A percentile compares a stretch with the other conserved stretches of the same genome.
Evolutionary conservation across 305 asterid species (phyloP).

Genomic region (Fraxinus baroniana): DNA sequence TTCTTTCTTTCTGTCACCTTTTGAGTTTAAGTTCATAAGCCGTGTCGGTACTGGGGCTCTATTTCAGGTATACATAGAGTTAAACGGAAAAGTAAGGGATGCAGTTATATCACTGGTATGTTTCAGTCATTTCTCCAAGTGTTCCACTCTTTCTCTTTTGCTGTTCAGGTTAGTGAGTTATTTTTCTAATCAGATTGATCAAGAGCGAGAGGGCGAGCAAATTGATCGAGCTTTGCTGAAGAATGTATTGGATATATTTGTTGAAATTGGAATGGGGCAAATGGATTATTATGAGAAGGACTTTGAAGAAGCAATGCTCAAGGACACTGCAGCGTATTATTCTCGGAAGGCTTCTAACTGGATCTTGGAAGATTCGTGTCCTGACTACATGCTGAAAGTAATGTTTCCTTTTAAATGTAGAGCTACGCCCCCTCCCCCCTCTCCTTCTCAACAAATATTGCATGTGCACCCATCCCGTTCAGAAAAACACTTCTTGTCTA

Average conservation of each 20-base stretch:
- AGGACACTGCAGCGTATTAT: constrained; percentile 71
- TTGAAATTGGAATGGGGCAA: constrained; percentile 84
- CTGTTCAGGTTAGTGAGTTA: constrained; percentile 20
- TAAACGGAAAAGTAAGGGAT: constrained; percentile 64
- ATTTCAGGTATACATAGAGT: constrained; percentile 68
- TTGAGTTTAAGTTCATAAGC: not conserved
- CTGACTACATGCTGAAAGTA: constrained; percentile 85
- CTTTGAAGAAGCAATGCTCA: constrained; percentile 70
- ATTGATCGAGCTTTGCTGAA: constrained; percentile 74
- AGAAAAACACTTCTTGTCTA: not conserved
- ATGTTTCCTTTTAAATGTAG: constrained; percentile 8
- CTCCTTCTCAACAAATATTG: not conserved
- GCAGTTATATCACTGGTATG: constrained; percentile 80
- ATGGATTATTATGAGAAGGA: constrained; percentile 69
- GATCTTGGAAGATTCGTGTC: constrained; percentile 87
- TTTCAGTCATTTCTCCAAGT: constrained; percentile 9
- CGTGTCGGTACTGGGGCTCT: constrained; percentile 18
- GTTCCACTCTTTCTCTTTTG: constrained; percentile 17
- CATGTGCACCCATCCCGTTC: not conserved
- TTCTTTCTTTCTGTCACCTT: not conserved
- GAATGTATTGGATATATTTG: constrained; percentile 80
- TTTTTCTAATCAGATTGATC: constrained; percentile 51
- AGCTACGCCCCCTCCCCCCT: not conserved
- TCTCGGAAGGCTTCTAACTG: constrained; percentile 87
- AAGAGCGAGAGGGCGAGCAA: constrained; percentile 88